phyloP scores from a whole-genome alignment of 2,329 filamentous ascomycete species.

The Chaetomium olivaceum region DNA sequence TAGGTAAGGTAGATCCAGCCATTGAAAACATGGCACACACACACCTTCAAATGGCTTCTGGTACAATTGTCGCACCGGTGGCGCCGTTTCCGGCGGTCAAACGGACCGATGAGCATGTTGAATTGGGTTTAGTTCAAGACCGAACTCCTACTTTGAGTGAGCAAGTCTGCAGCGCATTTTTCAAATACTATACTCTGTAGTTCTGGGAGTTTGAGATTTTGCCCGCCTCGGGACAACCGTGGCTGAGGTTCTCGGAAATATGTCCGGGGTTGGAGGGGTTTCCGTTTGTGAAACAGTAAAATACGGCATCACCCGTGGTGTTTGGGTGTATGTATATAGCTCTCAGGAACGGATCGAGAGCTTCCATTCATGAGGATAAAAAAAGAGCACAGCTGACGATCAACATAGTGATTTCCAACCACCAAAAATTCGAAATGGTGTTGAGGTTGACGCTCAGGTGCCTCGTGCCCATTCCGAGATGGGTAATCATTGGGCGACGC shows the following conservation, averaged over 20 bases:
- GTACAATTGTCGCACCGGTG: neutral
- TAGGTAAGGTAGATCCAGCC: too few species aligned
- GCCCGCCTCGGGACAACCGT: too few species aligned
- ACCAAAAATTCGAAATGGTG: too few species aligned
- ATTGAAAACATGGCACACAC: neutral
- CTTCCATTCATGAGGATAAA: neutral
- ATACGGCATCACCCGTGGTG: too few species aligned
- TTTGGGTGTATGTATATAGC: neutral
- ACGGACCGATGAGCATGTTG: conserved; percentile 4
- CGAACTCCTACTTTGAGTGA: too few species aligned
- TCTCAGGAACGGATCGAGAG: neutral
- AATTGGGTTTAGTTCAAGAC: neutral
- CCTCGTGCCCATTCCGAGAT: neutral
- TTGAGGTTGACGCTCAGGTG: too few species aligned
- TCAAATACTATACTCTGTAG: too few species aligned
- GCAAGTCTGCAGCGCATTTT: too few species aligned
- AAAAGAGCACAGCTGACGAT: neutral
- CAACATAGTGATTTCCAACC: neutral
- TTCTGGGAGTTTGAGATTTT: neutral
- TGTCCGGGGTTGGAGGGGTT: neutral
- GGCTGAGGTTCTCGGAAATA: too few species aligned
- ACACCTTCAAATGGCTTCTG: conserved; percentile 2
- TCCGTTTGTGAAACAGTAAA: too few species aligned
- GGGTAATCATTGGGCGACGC: neutral
- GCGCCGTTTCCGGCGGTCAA: neutral